These are phyloP conservation scores for Zymoseptoria brevis DNA, from an alignment of 2,329 filamentous ascomycete species.

Conservation along the genomic window DNA sequence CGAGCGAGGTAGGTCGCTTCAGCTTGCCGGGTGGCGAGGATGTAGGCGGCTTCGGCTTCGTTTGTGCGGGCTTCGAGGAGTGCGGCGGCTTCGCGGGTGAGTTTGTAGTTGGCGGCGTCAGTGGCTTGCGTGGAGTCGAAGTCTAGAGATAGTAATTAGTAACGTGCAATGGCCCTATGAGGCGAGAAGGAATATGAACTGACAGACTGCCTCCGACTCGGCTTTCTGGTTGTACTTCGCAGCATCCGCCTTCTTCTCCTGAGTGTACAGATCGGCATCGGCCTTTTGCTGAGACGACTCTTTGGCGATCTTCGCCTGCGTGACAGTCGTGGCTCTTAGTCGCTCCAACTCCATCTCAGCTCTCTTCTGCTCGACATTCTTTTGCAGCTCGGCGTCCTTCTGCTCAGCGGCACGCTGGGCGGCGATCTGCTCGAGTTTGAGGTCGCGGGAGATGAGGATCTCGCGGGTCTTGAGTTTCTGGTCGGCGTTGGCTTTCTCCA, in stretches of 20 bases:
- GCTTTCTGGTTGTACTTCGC: slow-evolving; percentile 54
- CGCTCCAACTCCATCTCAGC: slow-evolving; percentile 74
- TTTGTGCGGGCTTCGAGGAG: slow-evolving; percentile 15
- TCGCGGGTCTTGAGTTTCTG: slow-evolving; percentile 66
- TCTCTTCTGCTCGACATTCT: slow-evolving; percentile 66
- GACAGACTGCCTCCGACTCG: slow-evolving; percentile 47
- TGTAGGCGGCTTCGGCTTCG: slow-evolving; percentile 28
- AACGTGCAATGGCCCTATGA: not conserved
- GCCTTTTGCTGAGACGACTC: slow-evolving; percentile 63
- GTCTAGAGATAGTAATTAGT: slow-evolving; percentile 1
- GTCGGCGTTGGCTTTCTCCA: slow-evolving; percentile 69
- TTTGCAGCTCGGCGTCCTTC: slow-evolving; percentile 72
- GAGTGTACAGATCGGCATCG: slow-evolving; percentile 48
- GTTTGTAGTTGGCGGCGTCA: slow-evolving; percentile 35
- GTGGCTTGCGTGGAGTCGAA: slow-evolving; percentile 35
- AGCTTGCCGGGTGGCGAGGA: slow-evolving; percentile 35
- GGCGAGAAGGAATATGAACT: not conserved
- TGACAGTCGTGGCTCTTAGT: slow-evolving; percentile 67
- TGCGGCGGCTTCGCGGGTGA: slow-evolving; percentile 22
- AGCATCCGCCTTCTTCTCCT: slow-evolving; percentile 43
- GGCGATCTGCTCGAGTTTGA: slow-evolving; percentile 67
- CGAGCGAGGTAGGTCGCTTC: slow-evolving; percentile 29
- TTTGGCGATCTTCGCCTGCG: slow-evolving; percentile 62
- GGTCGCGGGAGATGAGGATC: slow-evolving; percentile 63
- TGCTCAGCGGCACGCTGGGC: slow-evolving; percentile 66